Base-by-base conservation (phyloP, 768 basidiomycete species). In the Guyanaporus albipodus region DNA sequence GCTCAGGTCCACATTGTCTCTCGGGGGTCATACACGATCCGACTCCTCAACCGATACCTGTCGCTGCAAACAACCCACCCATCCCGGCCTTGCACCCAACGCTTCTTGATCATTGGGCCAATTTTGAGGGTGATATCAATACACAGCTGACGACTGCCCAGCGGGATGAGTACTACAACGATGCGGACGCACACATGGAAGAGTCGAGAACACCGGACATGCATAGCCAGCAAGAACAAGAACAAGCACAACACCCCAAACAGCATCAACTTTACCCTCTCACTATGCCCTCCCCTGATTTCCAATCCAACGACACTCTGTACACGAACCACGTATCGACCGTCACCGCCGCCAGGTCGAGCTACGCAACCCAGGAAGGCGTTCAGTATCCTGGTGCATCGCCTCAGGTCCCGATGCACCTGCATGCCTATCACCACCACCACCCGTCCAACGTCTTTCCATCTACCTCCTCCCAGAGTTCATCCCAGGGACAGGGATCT, bases 121-220 rank as follows among this genome's bases (percentile, higher is more conserved):
- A 62, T n/a, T 83, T 83, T 53, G 78, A 81, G 9, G 79, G 74
- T 0, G 71, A 73, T 23, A 73, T 83, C 51, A 67, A 69, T 22
- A 64, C 69, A 11, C 80, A 79, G 58, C 72, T 82, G 14, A 67
- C 71, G 33, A 70, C 72, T 49, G 59, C 53, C 10, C 53, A 55
- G 36, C 54, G 49, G 12, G 67, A 68, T 9, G 52, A 61, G 24
- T 57, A 59, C 29, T 50, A 55, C 14, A 44, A 52, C n/a, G 58
- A 63, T 3, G 44, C 42, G 11, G 65, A 66, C 19, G 38, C 42
- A 14, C 42, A 52, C 24, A 53, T 54, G 12, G 63, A 61, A 26
- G 45, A 3, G 12, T 9, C 18, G 6, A 35, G 1, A 18, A 42
- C 35, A 23, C 24, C 52, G 10, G 31, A 22, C 11, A 8, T 22